Evolutionary conservation across 2,329 filamentous ascomycete genomes (phyloP), one percentile per base, ranked within the genome.

Genomic region (Verticillium nubilum): DNA sequence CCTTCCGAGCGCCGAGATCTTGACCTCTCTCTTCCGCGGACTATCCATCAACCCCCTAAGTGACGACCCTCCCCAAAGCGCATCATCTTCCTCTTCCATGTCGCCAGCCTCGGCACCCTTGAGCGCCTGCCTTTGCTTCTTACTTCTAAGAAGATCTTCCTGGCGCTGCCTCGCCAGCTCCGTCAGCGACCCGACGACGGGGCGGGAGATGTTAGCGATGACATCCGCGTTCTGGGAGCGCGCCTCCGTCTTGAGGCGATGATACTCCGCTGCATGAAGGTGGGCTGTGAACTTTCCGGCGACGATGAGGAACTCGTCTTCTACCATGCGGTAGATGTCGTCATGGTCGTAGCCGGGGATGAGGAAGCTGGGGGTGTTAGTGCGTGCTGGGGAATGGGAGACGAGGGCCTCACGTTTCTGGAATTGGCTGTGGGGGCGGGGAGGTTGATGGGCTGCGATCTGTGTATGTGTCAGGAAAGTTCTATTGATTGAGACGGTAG

Each of bases 291-390:
- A 94, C 2, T 78, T 75, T 57, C 85, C 83, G 0, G 90, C 90
- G 0, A 86, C 83, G 17, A 81, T 75, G 23, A 88, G 74, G 63
- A 95, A 85, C 65, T 94, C 90, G 66, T 95, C 91, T 71, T 94
- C 91, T 0, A 95, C 91, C 88, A 94, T 93, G 67, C 90, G 87
- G 72, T 85, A 94, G 58, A 75, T 76, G 68, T 93, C 89, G 70
- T 95, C 91, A n/a, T 80, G 72, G 4, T 82, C 77, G n/a, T 82
- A 71, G 2, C 86, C 87, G 54, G 85, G 79, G 2, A 78, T 75
- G 88, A 94, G 92, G 69, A 80, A 80, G 29, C 84, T 86, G 58
- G 10, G 6, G 17, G 17, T 1, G 33, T 64, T 57, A 68, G 65
- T 54, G 19, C 10, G 19, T n/a, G 6, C 13, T 19, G 26, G 10